Evolutionary conservation across 768 basidiomycete species (phyloP).

Genomic region (Gloeophyllum trabeum): DNA sequence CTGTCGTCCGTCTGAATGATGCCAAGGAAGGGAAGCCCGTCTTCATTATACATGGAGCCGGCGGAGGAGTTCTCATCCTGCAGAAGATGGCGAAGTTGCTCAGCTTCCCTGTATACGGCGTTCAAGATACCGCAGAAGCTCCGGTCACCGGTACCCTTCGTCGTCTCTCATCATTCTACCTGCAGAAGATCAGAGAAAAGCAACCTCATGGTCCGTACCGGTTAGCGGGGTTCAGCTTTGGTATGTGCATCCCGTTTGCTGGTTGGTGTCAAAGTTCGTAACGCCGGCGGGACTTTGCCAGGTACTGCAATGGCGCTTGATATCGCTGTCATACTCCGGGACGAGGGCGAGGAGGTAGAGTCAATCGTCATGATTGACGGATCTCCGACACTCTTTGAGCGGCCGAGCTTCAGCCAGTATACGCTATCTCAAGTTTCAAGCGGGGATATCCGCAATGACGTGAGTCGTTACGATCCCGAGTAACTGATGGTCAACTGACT

Average conservation of each 20-base stretch:
- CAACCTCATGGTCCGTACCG: constrained; percentile 5
- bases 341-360: not conserved
- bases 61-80: constrained; percentile 6
- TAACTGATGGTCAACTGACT: not conserved
- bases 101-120: constrained; percentile 5
- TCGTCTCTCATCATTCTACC: constrained; percentile 5
- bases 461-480: not conserved
- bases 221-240: not conserved
- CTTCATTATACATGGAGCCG: constrained; percentile 9
- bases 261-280: too few relatives aligned
- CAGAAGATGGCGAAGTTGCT: constrained; percentile 5
- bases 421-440: not conserved
- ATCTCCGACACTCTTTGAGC: not conserved
- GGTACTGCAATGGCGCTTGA: not conserved
- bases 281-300: too few relatives aligned
- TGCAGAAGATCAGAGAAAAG: constrained; percentile 1
- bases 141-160: constrained; percentile 5
- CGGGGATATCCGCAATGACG: not conserved
- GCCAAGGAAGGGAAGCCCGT: constrained; percentile 4
- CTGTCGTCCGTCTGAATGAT: not conserved
- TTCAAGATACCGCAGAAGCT: constrained; percentile 6
- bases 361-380: not conserved
- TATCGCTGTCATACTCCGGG: not conserved
- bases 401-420: not conserved
- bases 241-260: too few relatives aligned